Base-by-base conservation (phyloP, 129 eudicot species). In the Ambrosia trifida region DNA sequence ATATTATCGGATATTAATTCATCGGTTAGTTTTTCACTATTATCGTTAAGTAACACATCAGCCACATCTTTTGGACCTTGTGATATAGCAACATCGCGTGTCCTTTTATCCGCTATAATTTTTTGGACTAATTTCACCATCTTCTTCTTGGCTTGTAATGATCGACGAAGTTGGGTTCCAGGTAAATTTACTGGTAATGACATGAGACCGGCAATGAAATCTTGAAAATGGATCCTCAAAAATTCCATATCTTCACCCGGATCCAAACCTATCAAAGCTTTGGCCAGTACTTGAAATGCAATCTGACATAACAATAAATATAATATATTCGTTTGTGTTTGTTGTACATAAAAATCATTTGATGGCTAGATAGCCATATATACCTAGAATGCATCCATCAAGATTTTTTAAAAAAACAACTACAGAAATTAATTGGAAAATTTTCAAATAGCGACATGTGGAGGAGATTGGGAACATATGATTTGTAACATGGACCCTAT, bases 181-280 rank as follows among this genome's bases (percentile, higher is more conserved):
- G 98, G 98, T 12, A 94, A 17, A 2, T 90, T 89, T 17, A 94
- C 51, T 4, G 97, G 98, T 46, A 94, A 78, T 30, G 89, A 89
- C 96, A 94, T 85, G 32, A 94, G 97, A 68, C 98, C 98, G 4
- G 93, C 86, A 19, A 89, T 87, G 70, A 94, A 94, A 80, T 89
- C 85, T 79, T 84, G 95, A 78, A 89, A 94, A 54, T 94, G 82
- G 19, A 78, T 73, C 76, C 79, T 89, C 35, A 94, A 60, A 14
- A 78, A 85, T 69, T 94, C 91, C 97, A 94, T 85, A 59, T 94
- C 93, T 52, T 83, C 80, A 19, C 96, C 93, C 4, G 86, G 85
- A 58, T 90, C 96, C 84, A 94, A 65, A 45, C 96, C 86, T 35
- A 94, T 89, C 72, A 94, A 65, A 53, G 96, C 90, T 78, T 87